Evolutionary conservation across 2,329 filamentous ascomycete species (phyloP).

Genomic region (Cercospora berteroae): DNA sequence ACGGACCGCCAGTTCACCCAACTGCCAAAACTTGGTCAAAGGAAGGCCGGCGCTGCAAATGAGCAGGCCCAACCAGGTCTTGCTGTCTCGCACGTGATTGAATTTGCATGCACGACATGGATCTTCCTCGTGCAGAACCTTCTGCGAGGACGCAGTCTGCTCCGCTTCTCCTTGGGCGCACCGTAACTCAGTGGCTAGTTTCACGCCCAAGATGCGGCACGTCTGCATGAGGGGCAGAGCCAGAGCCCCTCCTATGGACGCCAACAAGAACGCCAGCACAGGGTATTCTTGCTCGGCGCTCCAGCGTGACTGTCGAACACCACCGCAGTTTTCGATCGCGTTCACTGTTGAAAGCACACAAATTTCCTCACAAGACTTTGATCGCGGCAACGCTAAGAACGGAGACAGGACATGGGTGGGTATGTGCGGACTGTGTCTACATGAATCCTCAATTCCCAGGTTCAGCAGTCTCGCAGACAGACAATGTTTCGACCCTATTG

Average conservation of each 20-base stretch:
- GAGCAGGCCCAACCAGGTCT: background rate
- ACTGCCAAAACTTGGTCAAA: background rate
- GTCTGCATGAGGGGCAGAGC: background rate
- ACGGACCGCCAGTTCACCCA: background rate
- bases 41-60: background rate
- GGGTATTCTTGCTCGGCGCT: background rate
- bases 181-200: background rate
- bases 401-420: background rate
- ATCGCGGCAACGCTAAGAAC: background rate
- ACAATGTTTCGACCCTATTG: background rate
- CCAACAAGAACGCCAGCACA: background rate
- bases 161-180: background rate
- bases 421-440: background rate
- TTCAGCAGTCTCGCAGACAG: background rate
- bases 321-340: background rate
- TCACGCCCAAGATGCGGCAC: background rate
- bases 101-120: conserved; percentile 8
- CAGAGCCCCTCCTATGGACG: background rate
- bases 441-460: background rate
- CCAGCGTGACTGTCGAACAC: background rate
- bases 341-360: background rate
- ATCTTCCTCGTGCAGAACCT: conserved; percentile 7
- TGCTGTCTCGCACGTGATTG: background rate
- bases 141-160: background rate
- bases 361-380: background rate